Conservation (phyloP, 1,284 basidiomycete species). For the Volvariella surrecta region DNA sequence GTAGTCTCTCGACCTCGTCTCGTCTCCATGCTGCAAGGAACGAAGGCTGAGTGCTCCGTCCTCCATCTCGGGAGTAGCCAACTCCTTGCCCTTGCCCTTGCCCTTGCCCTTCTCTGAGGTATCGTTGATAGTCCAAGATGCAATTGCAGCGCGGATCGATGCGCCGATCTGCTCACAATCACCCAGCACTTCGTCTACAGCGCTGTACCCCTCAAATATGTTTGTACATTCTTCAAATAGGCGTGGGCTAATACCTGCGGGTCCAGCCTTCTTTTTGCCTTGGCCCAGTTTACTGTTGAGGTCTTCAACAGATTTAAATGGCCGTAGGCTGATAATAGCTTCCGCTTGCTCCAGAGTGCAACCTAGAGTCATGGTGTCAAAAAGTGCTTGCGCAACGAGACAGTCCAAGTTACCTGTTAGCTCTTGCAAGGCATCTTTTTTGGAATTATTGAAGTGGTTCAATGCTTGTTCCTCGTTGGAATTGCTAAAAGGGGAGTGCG, state of each 20-base stretch:
- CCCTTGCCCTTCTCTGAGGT: conserved; percentile 24
- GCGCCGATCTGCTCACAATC: conserved; percentile 85
- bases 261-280: conserved; percentile 73
- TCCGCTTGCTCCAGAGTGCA: conserved; percentile 80
- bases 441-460: conserved; percentile 82
- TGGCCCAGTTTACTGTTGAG: conserved; percentile 74
- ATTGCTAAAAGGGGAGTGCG: conserved; percentile 15
- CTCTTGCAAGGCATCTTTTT: conserved; percentile 73
- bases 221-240: conserved; percentile 88
- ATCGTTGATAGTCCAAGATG: conserved; percentile 58
- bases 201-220: conserved; percentile 85
- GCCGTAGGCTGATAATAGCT: conserved; percentile 74
- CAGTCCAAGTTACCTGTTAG: conserved; percentile 60
- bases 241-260: conserved; percentile 77
- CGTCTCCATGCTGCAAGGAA: conserved; percentile 34
- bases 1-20: conserved; percentile 48
- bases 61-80: conserved; percentile 31
- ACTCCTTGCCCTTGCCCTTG: conserved; percentile 22
- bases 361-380: conserved; percentile 34
- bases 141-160: conserved; percentile 58
- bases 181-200: conserved; percentile 85
- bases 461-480: conserved; percentile 46
- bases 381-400: conserved; percentile 4
- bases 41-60: conserved; percentile 57
- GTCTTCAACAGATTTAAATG: conserved; percentile 76